These are phyloP conservation scores for Wickerhamomyces subpelliculosus DNA, from an alignment of 805 yeast species.

Conservation along the genomic window DNA sequence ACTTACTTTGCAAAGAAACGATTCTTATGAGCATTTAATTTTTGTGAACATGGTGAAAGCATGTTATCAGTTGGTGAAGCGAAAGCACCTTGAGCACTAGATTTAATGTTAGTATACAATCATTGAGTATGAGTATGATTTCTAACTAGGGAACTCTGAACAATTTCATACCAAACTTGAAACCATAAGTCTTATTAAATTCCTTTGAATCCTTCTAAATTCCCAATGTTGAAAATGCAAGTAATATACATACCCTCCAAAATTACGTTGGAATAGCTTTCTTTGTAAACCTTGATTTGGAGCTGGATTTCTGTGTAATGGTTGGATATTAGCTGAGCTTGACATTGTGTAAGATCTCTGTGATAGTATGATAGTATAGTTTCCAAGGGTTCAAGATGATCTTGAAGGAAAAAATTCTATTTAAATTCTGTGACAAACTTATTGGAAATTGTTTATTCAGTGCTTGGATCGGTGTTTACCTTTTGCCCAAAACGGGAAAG, in stretches of 20 bases:
- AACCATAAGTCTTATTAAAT: background rate
- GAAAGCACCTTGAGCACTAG: conserved; percentile 13
- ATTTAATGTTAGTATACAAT: background rate
- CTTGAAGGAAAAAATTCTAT: no score
- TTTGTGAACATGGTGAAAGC: conserved; percentile 53
- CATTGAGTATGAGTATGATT: no score
- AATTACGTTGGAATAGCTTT: conserved; percentile 16
- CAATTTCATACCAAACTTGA: no score
- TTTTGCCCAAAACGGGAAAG: conserved; percentile 9
- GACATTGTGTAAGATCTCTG: background rate
- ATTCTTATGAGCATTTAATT: conserved; percentile 42
- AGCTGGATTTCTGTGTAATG: conserved; percentile 18
- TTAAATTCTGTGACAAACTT: background rate
- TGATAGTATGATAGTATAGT: background rate
- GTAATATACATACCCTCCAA: conserved; percentile 5
- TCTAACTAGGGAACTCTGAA: no score
- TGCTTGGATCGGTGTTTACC: conserved; percentile 7
- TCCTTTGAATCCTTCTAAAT: background rate
- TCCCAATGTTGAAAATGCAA: no score
- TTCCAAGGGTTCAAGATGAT: background rate
- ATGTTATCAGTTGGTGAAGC: conserved; percentile 54
- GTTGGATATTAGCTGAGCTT: conserved; percentile 22
- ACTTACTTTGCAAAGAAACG: conserved; percentile 31
- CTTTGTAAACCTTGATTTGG: conserved; percentile 11
- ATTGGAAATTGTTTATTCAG: no score